Evolutionary conservation across 1,139 yeast genomes (phyloP).

Genomic region (Hemisphaericaspora xylanilytica): DNA sequence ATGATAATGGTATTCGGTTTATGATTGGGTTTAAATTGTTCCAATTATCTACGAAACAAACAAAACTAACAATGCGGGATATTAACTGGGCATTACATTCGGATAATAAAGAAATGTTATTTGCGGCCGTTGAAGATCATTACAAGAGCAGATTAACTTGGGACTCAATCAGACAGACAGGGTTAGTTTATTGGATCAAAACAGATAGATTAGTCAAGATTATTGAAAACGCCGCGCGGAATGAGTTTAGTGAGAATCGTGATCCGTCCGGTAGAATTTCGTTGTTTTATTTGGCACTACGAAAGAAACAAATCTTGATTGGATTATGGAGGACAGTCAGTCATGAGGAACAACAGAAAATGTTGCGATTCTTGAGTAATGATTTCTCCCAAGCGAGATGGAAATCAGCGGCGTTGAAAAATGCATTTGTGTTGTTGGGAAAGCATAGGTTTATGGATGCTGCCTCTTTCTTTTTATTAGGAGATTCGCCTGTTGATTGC

Average conservation of each 20-base stretch:
- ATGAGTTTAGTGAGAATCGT: conserved; percentile 57
- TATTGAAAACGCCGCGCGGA: conserved; percentile 68
- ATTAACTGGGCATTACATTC: conserved; percentile 86
- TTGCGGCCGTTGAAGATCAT: conserved; percentile 51
- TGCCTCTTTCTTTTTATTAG: conserved; percentile 86
- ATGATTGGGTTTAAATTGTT: conserved; percentile 71
- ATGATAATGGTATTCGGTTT: conserved; percentile 70
- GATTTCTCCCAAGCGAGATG: conserved; percentile 75
- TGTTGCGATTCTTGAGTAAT: conserved; percentile 70
- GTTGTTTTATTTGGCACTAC: conserved; percentile 72
- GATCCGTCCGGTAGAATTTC: conserved; percentile 76
- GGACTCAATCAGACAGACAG: conserved; percentile 58
- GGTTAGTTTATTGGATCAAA: conserved; percentile 73
- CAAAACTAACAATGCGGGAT: conserved; percentile 69
- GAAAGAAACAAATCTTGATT: conserved; percentile 69
- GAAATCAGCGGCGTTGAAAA: conserved; percentile 85
- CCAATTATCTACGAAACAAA: conserved; percentile 44
- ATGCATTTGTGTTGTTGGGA: conserved; percentile 87
- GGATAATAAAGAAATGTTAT: conserved; percentile 67
- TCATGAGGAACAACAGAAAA: conserved; percentile 79
- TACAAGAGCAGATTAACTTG: conserved; percentile 53
- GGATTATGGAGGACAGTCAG: conserved; percentile 83
- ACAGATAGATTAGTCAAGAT: conserved; percentile 45
- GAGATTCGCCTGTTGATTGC: conserved; percentile 72
- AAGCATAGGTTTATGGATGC: conserved; percentile 87